phyloP scores from a whole-genome alignment of 2,329 filamentous ascomycete species.

The Gaeumannomyces sp. region DNA sequence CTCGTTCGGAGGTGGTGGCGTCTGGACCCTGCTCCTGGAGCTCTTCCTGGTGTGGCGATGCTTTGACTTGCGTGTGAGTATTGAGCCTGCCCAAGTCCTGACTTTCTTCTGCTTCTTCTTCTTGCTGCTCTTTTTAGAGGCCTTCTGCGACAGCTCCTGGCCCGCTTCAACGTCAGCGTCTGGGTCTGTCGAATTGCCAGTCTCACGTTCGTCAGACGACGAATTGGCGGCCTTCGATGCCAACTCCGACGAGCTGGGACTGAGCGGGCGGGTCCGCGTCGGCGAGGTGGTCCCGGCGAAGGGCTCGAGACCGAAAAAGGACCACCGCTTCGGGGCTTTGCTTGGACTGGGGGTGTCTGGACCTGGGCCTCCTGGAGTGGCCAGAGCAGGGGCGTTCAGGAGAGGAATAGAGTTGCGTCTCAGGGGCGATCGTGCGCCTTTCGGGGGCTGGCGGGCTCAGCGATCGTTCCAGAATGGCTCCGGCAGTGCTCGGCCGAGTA shows the following conservation, averaged over 20 bases:
- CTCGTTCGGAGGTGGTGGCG: slow-evolving; percentile 34
- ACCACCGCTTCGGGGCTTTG: slow-evolving; percentile 52
- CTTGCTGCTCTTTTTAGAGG: slow-evolving; percentile 25
- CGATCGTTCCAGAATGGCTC: slow-evolving; percentile 57
- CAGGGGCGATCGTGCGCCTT: slow-evolving; percentile 32
- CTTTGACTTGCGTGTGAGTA: slow-evolving; percentile 58
- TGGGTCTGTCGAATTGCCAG: background rate
- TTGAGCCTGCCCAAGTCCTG: slow-evolving; percentile 64
- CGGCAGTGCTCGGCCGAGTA: slow-evolving; percentile 62
- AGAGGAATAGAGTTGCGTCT: slow-evolving; percentile 56
- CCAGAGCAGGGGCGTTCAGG: slow-evolving; percentile 34
- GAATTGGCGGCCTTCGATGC: slow-evolving; percentile 22
- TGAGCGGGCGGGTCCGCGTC: slow-evolving; percentile 39
- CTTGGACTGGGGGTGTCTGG: slow-evolving; percentile 40
- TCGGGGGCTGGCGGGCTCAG: slow-evolving; percentile 29
- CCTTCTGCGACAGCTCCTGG: slow-evolving; percentile 20
- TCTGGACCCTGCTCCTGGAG: slow-evolving; percentile 33
- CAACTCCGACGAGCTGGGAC: slow-evolving; percentile 39
- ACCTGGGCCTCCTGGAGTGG: slow-evolving; percentile 24
- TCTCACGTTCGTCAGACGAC: slow-evolving; percentile 25
- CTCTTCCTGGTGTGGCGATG: slow-evolving; percentile 34
- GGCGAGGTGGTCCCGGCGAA: slow-evolving; percentile 40
- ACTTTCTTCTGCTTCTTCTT: slow-evolving; percentile 71
- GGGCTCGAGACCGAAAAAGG: slow-evolving; percentile 56
- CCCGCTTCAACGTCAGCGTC: slow-evolving; percentile 14